Conservation (phyloP, 139 green algal genomes). For the Coelastrella sp. region DNA sequence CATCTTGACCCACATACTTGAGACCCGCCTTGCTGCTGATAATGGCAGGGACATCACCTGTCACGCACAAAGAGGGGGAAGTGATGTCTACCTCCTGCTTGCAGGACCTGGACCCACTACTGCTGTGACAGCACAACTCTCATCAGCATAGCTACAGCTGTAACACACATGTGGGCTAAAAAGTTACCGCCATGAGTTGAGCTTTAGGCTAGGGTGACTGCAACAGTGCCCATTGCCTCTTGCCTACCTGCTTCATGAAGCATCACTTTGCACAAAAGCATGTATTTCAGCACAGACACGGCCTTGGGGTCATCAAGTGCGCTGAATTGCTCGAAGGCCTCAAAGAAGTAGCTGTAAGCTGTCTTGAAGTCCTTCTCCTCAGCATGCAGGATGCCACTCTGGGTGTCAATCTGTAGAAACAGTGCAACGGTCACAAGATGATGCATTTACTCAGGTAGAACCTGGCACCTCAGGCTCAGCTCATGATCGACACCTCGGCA, state of each 20-base stretch:
- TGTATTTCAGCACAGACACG: slow-evolving; percentile 94
- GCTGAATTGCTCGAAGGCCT: slow-evolving; percentile 93
- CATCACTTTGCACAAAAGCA: slow-evolving; percentile 96
- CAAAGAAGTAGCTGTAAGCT: slow-evolving; percentile 98
- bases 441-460: no score
- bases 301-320: slow-evolving; percentile 88
- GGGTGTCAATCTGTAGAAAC: slow-evolving; percentile 85
- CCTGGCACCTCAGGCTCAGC: no score
- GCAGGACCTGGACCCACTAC: no score
- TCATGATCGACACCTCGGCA: no score
- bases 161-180: not conserved
- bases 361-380: slow-evolving; percentile 99
- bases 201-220: no score
- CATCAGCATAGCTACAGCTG: not conserved
- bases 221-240: not conserved
- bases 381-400: slow-evolving; percentile 94
- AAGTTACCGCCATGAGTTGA: no score
- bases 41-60: slow-evolving; percentile 78
- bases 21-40: slow-evolving; percentile 93
- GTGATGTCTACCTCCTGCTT: not conserved
- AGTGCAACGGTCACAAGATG: no score
- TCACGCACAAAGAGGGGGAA: not conserved
- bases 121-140: no score
- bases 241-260: slow-evolving; percentile 56
- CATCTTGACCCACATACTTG: slow-evolving; percentile 89